These are phyloP conservation scores for Agapanthus africanus DNA, from an alignment of 106 monocot species.

Conservation along the genomic window DNA sequence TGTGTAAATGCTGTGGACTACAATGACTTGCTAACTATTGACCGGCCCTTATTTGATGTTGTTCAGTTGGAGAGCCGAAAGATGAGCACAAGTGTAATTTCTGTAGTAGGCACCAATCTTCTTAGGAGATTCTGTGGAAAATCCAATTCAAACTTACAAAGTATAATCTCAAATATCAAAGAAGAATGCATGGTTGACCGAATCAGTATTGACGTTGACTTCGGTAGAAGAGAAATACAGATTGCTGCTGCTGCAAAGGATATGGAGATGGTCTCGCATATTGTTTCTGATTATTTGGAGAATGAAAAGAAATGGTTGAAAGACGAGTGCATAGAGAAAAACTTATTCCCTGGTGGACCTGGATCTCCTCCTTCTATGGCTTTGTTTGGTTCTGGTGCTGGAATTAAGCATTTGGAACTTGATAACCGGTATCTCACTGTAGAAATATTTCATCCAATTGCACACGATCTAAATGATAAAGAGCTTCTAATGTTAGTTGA, in stretches of 20 bases:
- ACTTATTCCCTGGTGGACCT: constrained; percentile 34
- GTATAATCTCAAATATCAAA: constrained; percentile 35
- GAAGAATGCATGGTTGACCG: constrained; percentile 35
- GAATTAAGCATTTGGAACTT: constrained; percentile 93
- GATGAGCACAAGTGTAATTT: constrained; percentile 44
- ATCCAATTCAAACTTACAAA: constrained; percentile 34
- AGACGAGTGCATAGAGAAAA: constrained; percentile 72
- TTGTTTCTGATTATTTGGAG: constrained; percentile 37
- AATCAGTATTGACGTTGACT: constrained; percentile 51
- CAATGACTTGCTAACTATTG: constrained; percentile 35
- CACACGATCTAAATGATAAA: constrained; percentile 44
- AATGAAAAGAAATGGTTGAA: constrained; percentile 47
- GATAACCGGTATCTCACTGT: constrained; percentile 54
- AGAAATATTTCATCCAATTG: constrained; percentile 66
- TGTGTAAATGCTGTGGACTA: constrained; percentile 82
- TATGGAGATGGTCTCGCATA: constrained; percentile 28
- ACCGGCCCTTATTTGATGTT: constrained; percentile 48
- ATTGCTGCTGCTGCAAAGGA: constrained; percentile 49
- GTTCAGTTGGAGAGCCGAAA: constrained; percentile 34
- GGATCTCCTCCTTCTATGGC: constrained; percentile 42
- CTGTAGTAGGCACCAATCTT: constrained; percentile 41
- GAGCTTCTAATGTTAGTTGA: constrained; percentile 59
- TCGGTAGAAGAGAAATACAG: constrained; percentile 48
- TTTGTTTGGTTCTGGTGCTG: constrained; percentile 86
- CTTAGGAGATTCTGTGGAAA: constrained; percentile 77